phyloP scores from a whole-genome alignment of 257 asterid genomes.

The Voacanga thouarsii region DNA sequence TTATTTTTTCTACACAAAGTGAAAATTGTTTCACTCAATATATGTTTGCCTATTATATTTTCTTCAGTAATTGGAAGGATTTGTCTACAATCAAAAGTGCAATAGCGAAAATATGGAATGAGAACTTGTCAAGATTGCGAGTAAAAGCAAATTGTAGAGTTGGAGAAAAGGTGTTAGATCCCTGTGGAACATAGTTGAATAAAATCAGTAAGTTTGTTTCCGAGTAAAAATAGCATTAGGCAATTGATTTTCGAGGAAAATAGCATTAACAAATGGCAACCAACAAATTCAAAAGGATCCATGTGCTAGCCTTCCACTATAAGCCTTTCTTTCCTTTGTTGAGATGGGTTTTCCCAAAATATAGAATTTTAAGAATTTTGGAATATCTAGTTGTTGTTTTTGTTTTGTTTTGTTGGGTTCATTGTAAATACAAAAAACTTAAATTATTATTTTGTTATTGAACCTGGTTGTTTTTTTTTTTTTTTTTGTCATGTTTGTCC shows the following conservation, averaged over 20 bases:
- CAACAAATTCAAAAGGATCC: not conserved
- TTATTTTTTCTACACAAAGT: not conserved
- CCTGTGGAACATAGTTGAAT: not conserved
- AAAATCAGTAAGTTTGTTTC: not conserved
- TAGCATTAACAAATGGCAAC: not conserved
- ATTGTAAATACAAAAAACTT: no score
- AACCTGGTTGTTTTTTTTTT: no score
- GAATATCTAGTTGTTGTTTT: not conserved
- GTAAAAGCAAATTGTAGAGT: not conserved
- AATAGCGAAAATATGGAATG: no score
- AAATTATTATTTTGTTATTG: no score
- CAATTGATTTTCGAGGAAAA: not conserved
- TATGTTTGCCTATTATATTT: not conserved
- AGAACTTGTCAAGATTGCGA: not conserved
- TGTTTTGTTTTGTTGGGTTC: not conserved
- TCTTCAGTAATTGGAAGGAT: not conserved
- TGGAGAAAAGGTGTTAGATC: not conserved
- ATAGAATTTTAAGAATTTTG: not conserved
- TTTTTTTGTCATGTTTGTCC: not conserved
- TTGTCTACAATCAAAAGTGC: no score
- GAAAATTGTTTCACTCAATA: no score
- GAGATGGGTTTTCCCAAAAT: not conserved
- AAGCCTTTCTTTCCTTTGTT: not conserved
- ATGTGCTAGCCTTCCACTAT: not conserved
- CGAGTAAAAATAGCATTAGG: no score